Conservation (phyloP, 179 eudicot species). For the Amaranthus tricolor region DNA sequence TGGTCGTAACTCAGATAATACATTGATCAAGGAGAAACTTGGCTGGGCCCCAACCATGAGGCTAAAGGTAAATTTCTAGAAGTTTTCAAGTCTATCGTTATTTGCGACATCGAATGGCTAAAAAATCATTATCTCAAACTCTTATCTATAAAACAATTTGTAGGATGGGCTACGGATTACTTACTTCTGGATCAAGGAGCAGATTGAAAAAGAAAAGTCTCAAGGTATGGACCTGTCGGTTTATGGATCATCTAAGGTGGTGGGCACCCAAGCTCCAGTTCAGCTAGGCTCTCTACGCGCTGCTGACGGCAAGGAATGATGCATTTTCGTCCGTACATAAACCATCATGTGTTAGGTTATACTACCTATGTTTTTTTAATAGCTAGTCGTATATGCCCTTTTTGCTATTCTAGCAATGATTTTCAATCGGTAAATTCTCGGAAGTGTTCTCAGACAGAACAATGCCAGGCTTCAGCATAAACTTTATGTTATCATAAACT, state of each 20-base stretch:
- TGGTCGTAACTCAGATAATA: slow-evolving; percentile 97
- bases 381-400: background rate
- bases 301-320: slow-evolving; percentile 94
- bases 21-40: slow-evolving; percentile 88
- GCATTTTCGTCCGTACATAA: background rate
- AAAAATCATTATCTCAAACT: slow-evolving; percentile 1
- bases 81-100: background rate
- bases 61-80: slow-evolving; percentile 46
- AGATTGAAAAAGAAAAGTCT: slow-evolving; percentile 85
- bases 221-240: slow-evolving; percentile 57
- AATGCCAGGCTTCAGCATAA: background rate
- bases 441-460: slow-evolving; percentile 5
- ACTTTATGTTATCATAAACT: background rate
- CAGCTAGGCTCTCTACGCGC: slow-evolving; percentile 96
- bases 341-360: slow-evolving; percentile 4
- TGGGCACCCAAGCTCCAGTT: slow-evolving; percentile 91
- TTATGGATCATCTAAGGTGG: slow-evolving; percentile 94
- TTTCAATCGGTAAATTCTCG: background rate
- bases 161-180: slow-evolving; percentile 96
- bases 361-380: background rate
- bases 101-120: background rate
- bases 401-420: background rate
- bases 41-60: slow-evolving; percentile 91
- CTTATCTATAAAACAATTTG: background rate
- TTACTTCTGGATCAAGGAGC: slow-evolving; percentile 94